Conservation (phyloP, 208 protist genomes). For the Entamoeba nuttalli region DNA sequence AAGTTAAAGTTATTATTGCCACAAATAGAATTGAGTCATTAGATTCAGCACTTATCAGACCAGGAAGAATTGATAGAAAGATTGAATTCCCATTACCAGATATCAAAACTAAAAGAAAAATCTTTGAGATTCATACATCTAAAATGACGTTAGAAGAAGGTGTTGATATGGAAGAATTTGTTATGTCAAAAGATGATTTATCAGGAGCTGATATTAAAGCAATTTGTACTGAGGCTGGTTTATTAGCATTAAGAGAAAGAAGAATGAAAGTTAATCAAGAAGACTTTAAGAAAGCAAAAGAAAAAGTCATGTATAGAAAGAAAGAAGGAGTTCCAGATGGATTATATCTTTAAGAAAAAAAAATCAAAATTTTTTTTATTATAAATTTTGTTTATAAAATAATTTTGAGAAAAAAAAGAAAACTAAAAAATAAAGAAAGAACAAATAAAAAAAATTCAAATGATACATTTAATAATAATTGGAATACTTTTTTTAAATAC, state of each 20-base stretch:
- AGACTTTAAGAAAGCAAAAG: conserved; percentile 95
- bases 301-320: conserved; percentile 98
- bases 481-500: too few species aligned
- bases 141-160: conserved; percentile 94
- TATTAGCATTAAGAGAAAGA: conserved; percentile 92
- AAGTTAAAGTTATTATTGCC: conserved; percentile 99
- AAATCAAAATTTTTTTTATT: too few species aligned
- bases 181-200: conserved; percentile 97
- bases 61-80: conserved; percentile 97
- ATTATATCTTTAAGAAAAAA: conserved; percentile 39
- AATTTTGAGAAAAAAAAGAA: too few species aligned
- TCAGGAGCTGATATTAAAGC: conserved; percentile 99
- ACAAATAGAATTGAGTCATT: conserved; percentile 98
- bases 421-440: too few species aligned
- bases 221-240: conserved; percentile 97
- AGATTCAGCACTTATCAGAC: conserved; percentile 96
- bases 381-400: too few species aligned
- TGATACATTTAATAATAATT: too few species aligned
- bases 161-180: conserved; percentile 94
- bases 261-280: conserved; percentile 94
- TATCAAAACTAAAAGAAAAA: conserved; percentile 89
- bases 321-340: conserved; percentile 83
- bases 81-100: conserved; percentile 99
- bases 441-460: too few species aligned
- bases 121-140: conserved; percentile 97